Evolutionary conservation across 305 asterid species (phyloP).

Genomic region (Rubia peregrina): DNA sequence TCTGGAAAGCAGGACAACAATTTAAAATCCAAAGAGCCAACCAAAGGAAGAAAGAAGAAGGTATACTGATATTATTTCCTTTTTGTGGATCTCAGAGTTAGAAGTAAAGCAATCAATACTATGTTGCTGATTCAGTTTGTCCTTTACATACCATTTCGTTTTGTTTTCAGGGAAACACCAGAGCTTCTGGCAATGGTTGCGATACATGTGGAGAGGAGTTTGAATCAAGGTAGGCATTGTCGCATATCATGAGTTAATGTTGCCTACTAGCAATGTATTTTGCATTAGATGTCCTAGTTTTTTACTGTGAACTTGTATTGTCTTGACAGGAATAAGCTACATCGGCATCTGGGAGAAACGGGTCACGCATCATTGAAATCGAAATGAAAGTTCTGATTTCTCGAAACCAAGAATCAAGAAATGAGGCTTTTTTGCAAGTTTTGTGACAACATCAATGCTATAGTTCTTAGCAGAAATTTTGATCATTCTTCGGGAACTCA

Average conservation of each 20-base stretch:
- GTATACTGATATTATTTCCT: constrained; percentile 29
- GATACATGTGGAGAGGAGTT: constrained; percentile 81
- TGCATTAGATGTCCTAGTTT: background rate
- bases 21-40: constrained; percentile 36
- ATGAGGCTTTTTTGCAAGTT: background rate
- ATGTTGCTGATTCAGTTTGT: background rate
- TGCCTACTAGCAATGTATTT: constrained; percentile 4
- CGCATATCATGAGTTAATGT: constrained; percentile 1
- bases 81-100: background rate
- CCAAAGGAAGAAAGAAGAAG: constrained; percentile 76
- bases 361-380: constrained; percentile 68
- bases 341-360: constrained; percentile 79
- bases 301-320: constrained; percentile 11
- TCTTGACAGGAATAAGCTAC: constrained; percentile 62
- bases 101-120: background rate
- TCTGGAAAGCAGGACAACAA: constrained; percentile 46
- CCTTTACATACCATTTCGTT: constrained; percentile 3
- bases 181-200: constrained; percentile 41
- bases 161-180: constrained; percentile 37
- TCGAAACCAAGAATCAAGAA: background rate
- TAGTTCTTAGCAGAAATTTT: background rate
- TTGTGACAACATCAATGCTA: background rate
- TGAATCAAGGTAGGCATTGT: constrained; percentile 48
- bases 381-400: constrained; percentile 27
- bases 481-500: background rate